These are phyloP conservation scores for Phialophora macrospora DNA, from an alignment of 2,329 filamentous ascomycete genomes.

Conservation along the genomic window DNA sequence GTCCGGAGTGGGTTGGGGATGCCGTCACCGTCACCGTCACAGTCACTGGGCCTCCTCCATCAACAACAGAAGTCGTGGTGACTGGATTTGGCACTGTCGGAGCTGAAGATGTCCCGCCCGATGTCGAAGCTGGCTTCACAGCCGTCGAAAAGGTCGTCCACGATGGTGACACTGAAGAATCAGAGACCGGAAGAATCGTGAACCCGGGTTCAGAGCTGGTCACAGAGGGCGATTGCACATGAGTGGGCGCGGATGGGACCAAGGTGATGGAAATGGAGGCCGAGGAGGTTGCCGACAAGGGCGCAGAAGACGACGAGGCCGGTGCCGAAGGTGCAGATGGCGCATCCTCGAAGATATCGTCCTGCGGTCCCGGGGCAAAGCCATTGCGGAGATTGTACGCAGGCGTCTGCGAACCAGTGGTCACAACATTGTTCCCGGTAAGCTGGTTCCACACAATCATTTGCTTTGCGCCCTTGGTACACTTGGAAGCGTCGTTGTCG, in stretches of 20 bases:
- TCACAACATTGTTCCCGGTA: constrained; percentile 26
- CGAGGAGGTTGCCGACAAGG: constrained; percentile 1
- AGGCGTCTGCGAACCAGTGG: constrained; percentile 12
- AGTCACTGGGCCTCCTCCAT: constrained; percentile 1
- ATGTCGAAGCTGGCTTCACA: constrained; percentile 8
- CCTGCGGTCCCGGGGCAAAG: constrained; percentile 25
- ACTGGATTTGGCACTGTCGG: background rate
- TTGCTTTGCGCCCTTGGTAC: constrained; percentile 56
- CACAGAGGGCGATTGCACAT: background rate
- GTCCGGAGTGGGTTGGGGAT: background rate
- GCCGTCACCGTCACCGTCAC: constrained; percentile 14
- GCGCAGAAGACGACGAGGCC: background rate
- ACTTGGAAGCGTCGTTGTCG: constrained; percentile 48
- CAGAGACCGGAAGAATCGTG: background rate
- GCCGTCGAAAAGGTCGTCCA: constrained; percentile 9
- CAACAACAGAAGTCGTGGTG: background rate
- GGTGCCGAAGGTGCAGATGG: constrained; percentile 10
- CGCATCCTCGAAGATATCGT: constrained; percentile 25
- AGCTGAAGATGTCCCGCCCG: background rate
- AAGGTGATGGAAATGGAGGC: background rate
- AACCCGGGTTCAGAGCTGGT: background rate
- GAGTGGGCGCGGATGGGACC: background rate
- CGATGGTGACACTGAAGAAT: background rate
- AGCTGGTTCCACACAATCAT: constrained; percentile 57
- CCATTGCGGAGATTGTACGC: constrained; percentile 30